A percentile compares a stretch with the other conserved stretches of the same genome.
phyloP scores from a whole-genome alignment of 352 stramenopile genomes.

The Globisporangium recalcitrans region DNA sequence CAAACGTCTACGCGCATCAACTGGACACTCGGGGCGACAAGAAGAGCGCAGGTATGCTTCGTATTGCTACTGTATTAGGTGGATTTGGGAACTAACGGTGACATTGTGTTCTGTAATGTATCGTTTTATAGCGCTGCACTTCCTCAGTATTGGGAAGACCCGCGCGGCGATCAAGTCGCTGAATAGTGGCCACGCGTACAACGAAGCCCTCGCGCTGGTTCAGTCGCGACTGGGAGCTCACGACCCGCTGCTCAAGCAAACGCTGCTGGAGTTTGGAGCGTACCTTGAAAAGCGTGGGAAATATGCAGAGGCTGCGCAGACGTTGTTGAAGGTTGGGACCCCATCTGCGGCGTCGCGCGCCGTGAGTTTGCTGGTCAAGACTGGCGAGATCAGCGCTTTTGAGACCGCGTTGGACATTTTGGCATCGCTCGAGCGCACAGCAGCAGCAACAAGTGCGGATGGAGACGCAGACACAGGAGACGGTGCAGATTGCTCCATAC shows the following conservation, averaged over 20 bases:
- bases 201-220: conserved; percentile 58
- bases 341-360: conserved; percentile 20
- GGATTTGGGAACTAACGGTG: neutral
- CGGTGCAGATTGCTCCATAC: conserved; percentile 23
- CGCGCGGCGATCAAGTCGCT: conserved; percentile 39
- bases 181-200: conserved; percentile 29
- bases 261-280: conserved; percentile 31
- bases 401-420: conserved; percentile 32
- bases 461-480: neutral
- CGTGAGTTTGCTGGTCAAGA: conserved; percentile 30
- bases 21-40: conserved; percentile 39
- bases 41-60: conserved; percentile 32
- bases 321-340: conserved; percentile 23
- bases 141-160: conserved; percentile 55
- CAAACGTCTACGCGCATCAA: conserved; percentile 55
- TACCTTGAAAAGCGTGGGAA: conserved; percentile 31
- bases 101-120: neutral
- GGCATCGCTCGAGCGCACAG: neutral
- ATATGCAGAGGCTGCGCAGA: conserved; percentile 29
- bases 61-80: neutral
- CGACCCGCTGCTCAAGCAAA: conserved; percentile 37
- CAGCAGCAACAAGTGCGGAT: neutral
- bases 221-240: conserved; percentile 30
- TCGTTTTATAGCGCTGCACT: conserved; percentile 40
- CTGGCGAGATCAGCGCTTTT: conserved; percentile 22